Percentiles rank a stretch among this genome's conserved stretches.
Evolutionary conservation across 768 basidiomycete species (phyloP).

Genomic region (Boletus sensibilis): DNA sequence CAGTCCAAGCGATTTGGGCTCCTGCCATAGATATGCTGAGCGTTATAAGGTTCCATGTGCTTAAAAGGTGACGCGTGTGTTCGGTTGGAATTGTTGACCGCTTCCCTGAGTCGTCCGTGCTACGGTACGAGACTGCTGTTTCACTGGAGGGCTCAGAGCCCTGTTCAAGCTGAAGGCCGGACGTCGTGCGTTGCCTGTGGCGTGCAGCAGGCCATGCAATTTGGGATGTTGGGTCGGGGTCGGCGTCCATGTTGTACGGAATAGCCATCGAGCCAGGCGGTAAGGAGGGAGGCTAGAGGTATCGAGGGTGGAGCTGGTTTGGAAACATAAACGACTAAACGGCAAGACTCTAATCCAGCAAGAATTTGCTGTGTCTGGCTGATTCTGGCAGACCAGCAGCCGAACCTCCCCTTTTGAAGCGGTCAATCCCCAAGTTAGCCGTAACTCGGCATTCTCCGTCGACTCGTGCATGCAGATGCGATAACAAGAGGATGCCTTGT

Average conservation of each 20-base stretch:
- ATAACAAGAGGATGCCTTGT: slow-evolving; percentile 1
- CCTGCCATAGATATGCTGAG: slow-evolving; percentile 92
- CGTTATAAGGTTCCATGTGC: slow-evolving; percentile 73
- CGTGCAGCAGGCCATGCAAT: slow-evolving; percentile 68
- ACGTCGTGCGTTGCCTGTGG: slow-evolving; percentile 32
- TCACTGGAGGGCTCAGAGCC: slow-evolving; percentile 19
- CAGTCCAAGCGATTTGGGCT: slow-evolving; percentile 93
- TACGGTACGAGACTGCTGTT: slow-evolving; percentile 28
- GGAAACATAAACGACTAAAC: slow-evolving; percentile 13
- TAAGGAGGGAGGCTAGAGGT: background rate
- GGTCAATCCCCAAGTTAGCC: background rate
- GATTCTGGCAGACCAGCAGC: background rate
- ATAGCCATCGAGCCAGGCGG: slow-evolving; percentile 51
- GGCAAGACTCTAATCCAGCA: background rate
- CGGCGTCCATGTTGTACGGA: slow-evolving; percentile 48
- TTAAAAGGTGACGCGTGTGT: slow-evolving; percentile 28
- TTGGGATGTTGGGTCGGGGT: slow-evolving; percentile 78
- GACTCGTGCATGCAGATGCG: background rate
- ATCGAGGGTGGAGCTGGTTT: background rate
- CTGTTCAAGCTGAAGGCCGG: slow-evolving; percentile 24
- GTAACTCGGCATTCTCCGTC: slow-evolving; percentile 29
- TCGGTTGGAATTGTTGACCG: slow-evolving; percentile 16
- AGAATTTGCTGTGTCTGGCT: background rate
- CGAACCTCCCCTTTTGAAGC: slow-evolving; percentile 18
- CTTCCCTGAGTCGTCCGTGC: slow-evolving; percentile 34